Evolutionary conservation across 495 filamentous ascomycete genomes (phyloP), one percentile per base, ranked within the genome.

Genomic region (Pseudomonodictys pantanalensis): DNA sequence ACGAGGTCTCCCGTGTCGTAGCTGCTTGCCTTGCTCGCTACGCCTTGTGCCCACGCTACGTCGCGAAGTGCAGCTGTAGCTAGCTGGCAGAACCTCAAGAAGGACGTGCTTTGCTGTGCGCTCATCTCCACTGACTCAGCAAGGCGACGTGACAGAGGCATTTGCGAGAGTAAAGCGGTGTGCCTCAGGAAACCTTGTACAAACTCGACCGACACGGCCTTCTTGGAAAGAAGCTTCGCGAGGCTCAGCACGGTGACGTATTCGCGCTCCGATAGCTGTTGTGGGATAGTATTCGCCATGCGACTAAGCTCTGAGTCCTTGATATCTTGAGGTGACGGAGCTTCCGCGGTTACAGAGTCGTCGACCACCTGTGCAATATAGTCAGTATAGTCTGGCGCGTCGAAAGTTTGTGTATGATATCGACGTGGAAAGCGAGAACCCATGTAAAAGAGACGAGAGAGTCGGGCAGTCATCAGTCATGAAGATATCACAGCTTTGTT

Each of bases 1-100:
- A 89, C 52, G 9, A 85, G 67, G 65, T 90, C 87, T 20, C 73
- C 77, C 0, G 84, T 60, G 62, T 88, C 81, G 64, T 76, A 81
- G 4, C 8, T 24, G 44, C 41, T 33, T 63, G 20, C 20, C 9
- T 41, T 1, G 2, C 28, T 32, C 3, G 24, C 48, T 29, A 65
- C 29, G 28, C 66, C 48, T 8, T 49, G 57, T 39, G 51, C 18
- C 50, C 48, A 68, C 29, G 30, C 44, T 4, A 41, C 12, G 1
- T 39, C 46, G 22, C 50, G 43, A 5, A 66, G 22, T 10, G 62
- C 54, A 3, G 24, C 29, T n/a, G 43, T 24, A 23, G 54, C 41
- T 9, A 24, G 25, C 6, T 32, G 6, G 29, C 24, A 47, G 48
- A 62, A 62, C 17, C 30, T 28, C n/a, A 23, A 42, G 24, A 76